Evolutionary conservation across 441 rosid genomes (phyloP).

Genomic region (Bruguiera hainesii): DNA sequence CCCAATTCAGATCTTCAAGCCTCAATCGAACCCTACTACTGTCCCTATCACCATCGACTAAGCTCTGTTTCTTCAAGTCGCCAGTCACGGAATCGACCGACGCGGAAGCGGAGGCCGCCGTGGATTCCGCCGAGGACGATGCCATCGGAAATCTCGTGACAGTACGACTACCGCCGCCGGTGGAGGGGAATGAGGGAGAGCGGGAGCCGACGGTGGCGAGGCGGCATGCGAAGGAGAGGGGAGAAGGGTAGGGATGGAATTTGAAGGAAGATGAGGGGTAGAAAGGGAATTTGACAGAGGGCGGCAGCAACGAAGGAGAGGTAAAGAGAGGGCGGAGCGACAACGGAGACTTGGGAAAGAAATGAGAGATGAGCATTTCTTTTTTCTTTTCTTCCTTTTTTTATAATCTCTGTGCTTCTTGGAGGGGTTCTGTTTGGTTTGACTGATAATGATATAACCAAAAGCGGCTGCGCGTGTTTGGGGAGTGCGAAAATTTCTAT

Average conservation of each 20-base stretch:
- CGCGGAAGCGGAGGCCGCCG: constrained; percentile 17
- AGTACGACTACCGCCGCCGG: constrained; percentile 17
- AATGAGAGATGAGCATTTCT: constrained; percentile 27
- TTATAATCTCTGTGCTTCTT: neutral
- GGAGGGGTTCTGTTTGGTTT: too few species aligned
- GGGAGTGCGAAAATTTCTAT: too few species aligned
- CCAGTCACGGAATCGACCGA: constrained; percentile 63
- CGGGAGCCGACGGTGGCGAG: constrained; percentile 7
- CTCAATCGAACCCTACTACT: constrained; percentile 19
- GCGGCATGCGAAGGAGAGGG: constrained; percentile 31
- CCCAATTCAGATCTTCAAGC: constrained; percentile 88
- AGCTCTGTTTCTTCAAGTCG: constrained; percentile 64
- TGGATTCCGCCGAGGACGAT: constrained; percentile 39
- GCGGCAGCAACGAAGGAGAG: constrained; percentile 19
- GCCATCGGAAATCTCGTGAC: constrained; percentile 36
- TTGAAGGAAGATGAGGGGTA: constrained; percentile 25
- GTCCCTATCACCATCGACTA: constrained; percentile 31
- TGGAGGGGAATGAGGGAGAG: constrained; percentile 10
- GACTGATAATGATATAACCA: too few species aligned
- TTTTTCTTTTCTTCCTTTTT: neutral
- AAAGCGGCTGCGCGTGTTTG: too few species aligned
- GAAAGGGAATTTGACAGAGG: constrained; percentile 15
- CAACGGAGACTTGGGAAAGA: constrained; percentile 32
- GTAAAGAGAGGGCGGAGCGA: constrained; percentile 20
- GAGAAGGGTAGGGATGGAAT: constrained; percentile 19